Evolutionary conservation across 805 yeast genomes (phyloP).

Genomic region (Lachancea sp.): DNA sequence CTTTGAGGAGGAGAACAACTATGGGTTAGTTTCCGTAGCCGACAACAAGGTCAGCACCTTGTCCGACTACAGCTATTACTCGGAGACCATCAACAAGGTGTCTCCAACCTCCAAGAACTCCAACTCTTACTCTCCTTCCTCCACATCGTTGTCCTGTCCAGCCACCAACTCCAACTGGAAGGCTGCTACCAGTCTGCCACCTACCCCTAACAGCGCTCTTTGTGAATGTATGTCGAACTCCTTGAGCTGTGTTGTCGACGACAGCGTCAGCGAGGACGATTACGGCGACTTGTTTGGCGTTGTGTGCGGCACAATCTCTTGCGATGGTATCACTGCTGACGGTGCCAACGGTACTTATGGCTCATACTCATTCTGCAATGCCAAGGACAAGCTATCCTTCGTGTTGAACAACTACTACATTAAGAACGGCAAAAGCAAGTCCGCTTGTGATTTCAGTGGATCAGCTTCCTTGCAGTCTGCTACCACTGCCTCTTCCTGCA

Average conservation of each 20-base stretch:
- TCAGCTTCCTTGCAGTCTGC: slow-evolving; percentile 50
- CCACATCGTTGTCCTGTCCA: slow-evolving; percentile 56
- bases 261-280: slow-evolving; percentile 46
- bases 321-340: slow-evolving; percentile 55
- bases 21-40: slow-evolving; percentile 60
- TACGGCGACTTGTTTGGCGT: slow-evolving; percentile 52
- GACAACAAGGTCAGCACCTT: slow-evolving; percentile 48
- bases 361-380: slow-evolving; percentile 63
- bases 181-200: slow-evolving; percentile 66
- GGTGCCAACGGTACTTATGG: slow-evolving; percentile 67
- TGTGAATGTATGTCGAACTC: slow-evolving; percentile 60
- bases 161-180: slow-evolving; percentile 50
- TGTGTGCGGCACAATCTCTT: slow-evolving; percentile 52
- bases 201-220: slow-evolving; percentile 60
- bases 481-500: slow-evolving; percentile 48
- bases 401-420: slow-evolving; percentile 60
- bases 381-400: slow-evolving; percentile 59
- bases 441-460: slow-evolving; percentile 66
- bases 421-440: slow-evolving; percentile 35
- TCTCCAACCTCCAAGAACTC: slow-evolving; percentile 46
- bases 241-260: slow-evolving; percentile 53
- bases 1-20: slow-evolving; percentile 67
- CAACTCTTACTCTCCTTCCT: slow-evolving; percentile 35
- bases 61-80: slow-evolving; percentile 57
- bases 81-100: slow-evolving; percentile 48